Conservation (phyloP, 495 filamentous ascomycete genomes). For the Aspergillus funiculosus region DNA sequence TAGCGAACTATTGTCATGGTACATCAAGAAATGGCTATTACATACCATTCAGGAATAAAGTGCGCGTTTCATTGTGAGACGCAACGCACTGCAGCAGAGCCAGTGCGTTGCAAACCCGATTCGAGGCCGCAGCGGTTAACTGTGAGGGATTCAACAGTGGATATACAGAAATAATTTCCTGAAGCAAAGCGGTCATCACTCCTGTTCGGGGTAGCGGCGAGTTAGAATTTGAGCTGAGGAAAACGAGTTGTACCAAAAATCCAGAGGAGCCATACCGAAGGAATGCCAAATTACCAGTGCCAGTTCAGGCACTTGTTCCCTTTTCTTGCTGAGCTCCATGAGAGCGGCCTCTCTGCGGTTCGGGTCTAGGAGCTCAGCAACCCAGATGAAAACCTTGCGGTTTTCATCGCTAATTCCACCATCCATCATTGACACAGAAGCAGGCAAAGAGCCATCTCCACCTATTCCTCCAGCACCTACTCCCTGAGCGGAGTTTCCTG, state of each 20-base stretch:
- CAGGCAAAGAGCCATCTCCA: constrained; percentile 47
- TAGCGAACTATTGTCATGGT: no score
- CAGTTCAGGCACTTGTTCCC: constrained; percentile 95
- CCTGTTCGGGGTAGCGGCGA: constrained; percentile 47
- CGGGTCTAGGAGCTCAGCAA: constrained; percentile 85
- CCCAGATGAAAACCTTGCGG: constrained; percentile 82
- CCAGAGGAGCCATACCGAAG: constrained; percentile 73
- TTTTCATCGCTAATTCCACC: constrained; percentile 79
- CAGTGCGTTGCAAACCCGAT: constrained; percentile 95
- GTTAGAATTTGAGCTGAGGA: no score
- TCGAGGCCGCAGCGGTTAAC: constrained; percentile 91
- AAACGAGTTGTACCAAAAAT: no score
- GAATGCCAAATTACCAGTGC: constrained; percentile 98
- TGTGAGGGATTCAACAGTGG: constrained; percentile 93
- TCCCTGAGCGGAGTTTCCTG: constrained; percentile 34
- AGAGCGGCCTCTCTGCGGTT: constrained; percentile 82
- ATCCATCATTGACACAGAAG: constrained; percentile 48
- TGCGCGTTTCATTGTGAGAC: constrained; percentile 93
- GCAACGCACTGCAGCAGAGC: constrained; percentile 96
- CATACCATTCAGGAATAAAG: constrained; percentile 84
- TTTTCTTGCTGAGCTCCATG: constrained; percentile 96
- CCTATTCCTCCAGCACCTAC: constrained; percentile 42
- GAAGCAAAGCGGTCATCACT: constrained; percentile 95
- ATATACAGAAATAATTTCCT: constrained; percentile 99
- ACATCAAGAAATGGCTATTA: neutral